Conservation (phyloP, 805 yeast genomes). For the Ogataea methanolica region DNA sequence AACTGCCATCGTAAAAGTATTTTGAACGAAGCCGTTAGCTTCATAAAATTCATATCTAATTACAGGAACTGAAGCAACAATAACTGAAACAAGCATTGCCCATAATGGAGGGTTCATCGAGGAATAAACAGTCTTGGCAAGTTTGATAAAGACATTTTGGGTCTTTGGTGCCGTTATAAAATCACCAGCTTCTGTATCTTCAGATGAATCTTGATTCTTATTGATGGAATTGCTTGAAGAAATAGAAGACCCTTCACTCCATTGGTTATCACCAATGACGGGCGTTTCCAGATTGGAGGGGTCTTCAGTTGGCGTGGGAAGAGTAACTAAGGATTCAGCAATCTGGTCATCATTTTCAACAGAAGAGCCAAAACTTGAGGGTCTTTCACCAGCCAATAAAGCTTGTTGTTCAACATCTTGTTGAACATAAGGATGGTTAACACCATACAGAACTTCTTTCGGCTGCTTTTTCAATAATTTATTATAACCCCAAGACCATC, state of each 20-base stretch:
- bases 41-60: slow-evolving; percentile 55
- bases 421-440: slow-evolving; percentile 12
- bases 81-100: slow-evolving; percentile 64
- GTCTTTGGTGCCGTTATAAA: neutral
- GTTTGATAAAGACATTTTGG: neutral
- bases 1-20: slow-evolving; percentile 61
- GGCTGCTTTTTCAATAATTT: slow-evolving; percentile 54
- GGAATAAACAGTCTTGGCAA: slow-evolving; percentile 10
- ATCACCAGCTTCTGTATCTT: neutral
- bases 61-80: slow-evolving; percentile 63
- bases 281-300: neutral
- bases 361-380: slow-evolving; percentile 14
- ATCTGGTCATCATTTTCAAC: slow-evolving; percentile 7
- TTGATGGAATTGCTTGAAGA: slow-evolving; percentile 14
- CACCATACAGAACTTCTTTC: slow-evolving; percentile 27
- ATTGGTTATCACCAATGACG: slow-evolving; percentile 10
- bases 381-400: slow-evolving; percentile 5
- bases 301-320: slow-evolving; percentile 1
- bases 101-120: slow-evolving; percentile 79
- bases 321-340: neutral
- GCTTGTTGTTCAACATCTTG: slow-evolving; percentile 15
- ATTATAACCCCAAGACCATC: slow-evolving; percentile 89
- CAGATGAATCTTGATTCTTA: neutral
- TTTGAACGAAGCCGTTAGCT: slow-evolving; percentile 55
- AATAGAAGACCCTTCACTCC: slow-evolving; percentile 25